phyloP scores from a whole-genome alignment of 2,329 filamentous ascomycete species.

The Ascochyta rabiei region DNA sequence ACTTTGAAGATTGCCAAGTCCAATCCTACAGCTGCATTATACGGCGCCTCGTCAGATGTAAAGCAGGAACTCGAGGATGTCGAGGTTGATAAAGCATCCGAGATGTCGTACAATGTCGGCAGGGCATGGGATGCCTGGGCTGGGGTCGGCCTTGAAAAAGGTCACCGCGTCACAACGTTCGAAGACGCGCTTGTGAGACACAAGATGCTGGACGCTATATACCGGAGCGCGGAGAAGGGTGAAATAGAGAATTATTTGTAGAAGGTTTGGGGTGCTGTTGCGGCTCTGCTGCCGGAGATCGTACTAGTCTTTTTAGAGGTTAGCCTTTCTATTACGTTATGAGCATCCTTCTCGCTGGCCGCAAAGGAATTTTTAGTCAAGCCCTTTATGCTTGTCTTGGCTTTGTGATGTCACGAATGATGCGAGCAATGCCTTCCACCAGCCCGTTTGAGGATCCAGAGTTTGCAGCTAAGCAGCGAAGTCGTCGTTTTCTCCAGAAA shows the following conservation, averaged over 20 bases:
- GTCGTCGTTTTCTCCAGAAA: conserved; percentile 6
- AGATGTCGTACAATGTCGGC: conserved; percentile 59
- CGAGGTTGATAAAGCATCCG: conserved; percentile 57
- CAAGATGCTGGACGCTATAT: conserved; percentile 46
- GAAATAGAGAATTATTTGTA: conserved; percentile 39
- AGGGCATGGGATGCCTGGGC: conserved; percentile 64
- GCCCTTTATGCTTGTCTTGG: conserved; percentile 4
- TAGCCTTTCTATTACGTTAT: conserved; percentile 30
- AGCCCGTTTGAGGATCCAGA: neutral
- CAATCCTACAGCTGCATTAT: conserved; percentile 34
- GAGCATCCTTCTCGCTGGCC: neutral
- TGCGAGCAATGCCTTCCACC: neutral
- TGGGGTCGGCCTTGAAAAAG: conserved; percentile 32
- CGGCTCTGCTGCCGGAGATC: neutral
- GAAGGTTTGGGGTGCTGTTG: neutral
- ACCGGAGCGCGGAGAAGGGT: conserved; percentile 40
- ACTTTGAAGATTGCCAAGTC: conserved; percentile 38
- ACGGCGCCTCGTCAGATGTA: conserved; percentile 33
- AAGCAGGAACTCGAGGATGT: conserved; percentile 48
- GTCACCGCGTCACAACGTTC: conserved; percentile 37
- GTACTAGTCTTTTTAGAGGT: neutral
- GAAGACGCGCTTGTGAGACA: conserved; percentile 45
- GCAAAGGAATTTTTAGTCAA: conserved; percentile 17
- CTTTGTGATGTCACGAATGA: conserved; percentile 21
- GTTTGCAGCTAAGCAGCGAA: neutral